Evolutionary conservation across 768 basidiomycete species (phyloP), one percentile per base, ranked within the genome.

Genomic region (Rhodotorula diobovata): DNA sequence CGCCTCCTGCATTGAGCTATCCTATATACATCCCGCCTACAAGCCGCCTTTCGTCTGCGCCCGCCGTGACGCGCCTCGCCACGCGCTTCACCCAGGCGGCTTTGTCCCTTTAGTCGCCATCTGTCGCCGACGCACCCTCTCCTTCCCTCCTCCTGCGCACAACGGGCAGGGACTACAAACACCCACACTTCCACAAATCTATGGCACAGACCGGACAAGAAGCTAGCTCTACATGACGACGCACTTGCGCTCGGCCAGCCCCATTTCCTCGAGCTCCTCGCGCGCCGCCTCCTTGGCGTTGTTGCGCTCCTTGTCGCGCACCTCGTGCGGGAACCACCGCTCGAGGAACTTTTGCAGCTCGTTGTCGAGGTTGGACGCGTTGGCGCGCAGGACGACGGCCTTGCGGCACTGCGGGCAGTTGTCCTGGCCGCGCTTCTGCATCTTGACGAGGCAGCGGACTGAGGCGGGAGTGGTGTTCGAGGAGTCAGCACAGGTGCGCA

Each of bases 311-410:
- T 84, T 86, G 57, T 86, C 81, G 79, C 83, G 86, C 25, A 91
- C 84, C 79, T 96, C 94, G 23, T 85, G 78, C 0, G 94, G 92
- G 80, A 97, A 97, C 91, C 92, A 96, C 76, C 90, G 87, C 68
- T 88, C 84, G 88, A 96, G 91, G 76, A 92, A 93, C 74, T 91
- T 89, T 57, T 89, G 82, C 57, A 91, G 78, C 3, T 87, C 89
- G 84, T 86, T 87, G 76, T 92, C 90, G 25, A 92, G 85, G 76
- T 91, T 92, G 7, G 84, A 90, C 77, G 87, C 83, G 77, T 91
- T 85, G 14, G 94, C 94, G 25, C 83, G 81, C 55, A 93, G 78
- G 12, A 96, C 91, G 14, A 87, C 78, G 0, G 87, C 85, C 1
- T 89, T 85, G 25, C 93, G 85, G 78, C 93, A 97, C 80, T 93